Percentiles rank a stretch among this genome's conserved stretches.
These are phyloP conservation scores for Strobilomyces echinocephalus DNA, from an alignment of 768 basidiomycete species.

Conservation along the genomic window DNA sequence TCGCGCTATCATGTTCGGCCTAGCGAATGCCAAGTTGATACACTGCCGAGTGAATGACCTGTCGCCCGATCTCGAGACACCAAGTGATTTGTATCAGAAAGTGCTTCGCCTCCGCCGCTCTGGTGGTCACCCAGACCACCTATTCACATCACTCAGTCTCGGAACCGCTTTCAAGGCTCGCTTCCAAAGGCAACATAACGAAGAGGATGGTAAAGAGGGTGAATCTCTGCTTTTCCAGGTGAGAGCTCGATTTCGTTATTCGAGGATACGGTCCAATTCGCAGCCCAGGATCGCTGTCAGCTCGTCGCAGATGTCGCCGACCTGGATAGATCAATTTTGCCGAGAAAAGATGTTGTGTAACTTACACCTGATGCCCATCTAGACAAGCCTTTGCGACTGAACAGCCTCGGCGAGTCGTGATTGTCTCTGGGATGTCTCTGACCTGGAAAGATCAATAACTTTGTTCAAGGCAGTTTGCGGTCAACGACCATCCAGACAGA, in stretches of 20 bases:
- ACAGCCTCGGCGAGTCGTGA: not conserved
- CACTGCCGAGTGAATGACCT: not conserved
- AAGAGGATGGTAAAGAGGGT: conserved; percentile 7
- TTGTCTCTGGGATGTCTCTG: not conserved
- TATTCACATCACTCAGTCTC: not conserved
- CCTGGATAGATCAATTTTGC: not conserved
- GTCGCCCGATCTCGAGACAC: not conserved
- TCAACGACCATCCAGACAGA: not conserved
- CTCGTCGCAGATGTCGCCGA: not conserved
- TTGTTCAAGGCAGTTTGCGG: not conserved
- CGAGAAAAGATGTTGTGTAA: too few relatives aligned
- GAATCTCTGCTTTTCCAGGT: not conserved
- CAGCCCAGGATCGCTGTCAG: not conserved
- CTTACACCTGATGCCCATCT: not conserved
- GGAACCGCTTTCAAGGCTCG: conserved; percentile 4
- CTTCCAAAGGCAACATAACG: not conserved
- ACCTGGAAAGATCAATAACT: not conserved
- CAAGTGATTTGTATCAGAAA: not conserved
- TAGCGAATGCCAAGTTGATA: not conserved
- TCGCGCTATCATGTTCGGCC: conserved; percentile 10
- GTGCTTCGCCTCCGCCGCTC: conserved; percentile 1
- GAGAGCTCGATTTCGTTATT: not conserved
- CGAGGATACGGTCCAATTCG: not conserved
- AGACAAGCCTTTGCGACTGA: not conserved
- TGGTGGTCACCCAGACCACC: not conserved